These are phyloP conservation scores for Amanita pallidorosea DNA, from an alignment of 768 basidiomycete species.

Conservation along the genomic window DNA sequence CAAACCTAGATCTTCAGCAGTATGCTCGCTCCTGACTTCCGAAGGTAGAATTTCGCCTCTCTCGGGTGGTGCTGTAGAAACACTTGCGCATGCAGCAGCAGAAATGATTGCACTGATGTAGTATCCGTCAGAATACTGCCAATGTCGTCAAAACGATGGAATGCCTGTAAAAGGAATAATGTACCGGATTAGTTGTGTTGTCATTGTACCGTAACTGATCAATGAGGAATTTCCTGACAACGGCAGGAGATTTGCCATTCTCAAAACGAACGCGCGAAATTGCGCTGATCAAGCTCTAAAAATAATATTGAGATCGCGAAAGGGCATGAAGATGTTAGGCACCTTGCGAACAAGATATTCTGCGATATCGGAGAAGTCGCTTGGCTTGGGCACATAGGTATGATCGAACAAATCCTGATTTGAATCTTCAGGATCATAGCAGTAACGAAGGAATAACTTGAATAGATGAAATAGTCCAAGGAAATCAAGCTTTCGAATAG, in stretches of 20 bases:
- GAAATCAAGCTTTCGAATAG: conserved; percentile 72
- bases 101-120: conserved; percentile 85
- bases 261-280: conserved; percentile 82
- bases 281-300: conserved; percentile 67
- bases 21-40: conserved; percentile 57
- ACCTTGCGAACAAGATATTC: conserved; percentile 97
- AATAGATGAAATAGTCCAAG: conserved; percentile 92
- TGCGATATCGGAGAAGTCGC: conserved; percentile 83
- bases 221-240: conserved; percentile 80
- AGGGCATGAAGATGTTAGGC: conserved; percentile 11
- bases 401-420: conserved; percentile 79
- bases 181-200: conserved; percentile 80
- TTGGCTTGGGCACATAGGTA: conserved; percentile 89
- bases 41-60: conserved; percentile 66
- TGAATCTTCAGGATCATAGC: conserved; percentile 77
- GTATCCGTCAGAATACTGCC: conserved; percentile 81
- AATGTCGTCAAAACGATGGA: conserved; percentile 1
- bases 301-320: neutral
- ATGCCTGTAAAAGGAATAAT: conserved; percentile 15
- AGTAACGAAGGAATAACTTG: conserved; percentile 87
- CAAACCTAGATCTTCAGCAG: conserved; percentile 55
- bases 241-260: conserved; percentile 75
- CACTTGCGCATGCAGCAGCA: conserved; percentile 67
- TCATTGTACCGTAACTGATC: conserved; percentile 94
- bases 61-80: conserved; percentile 71